Conservation (phyloP, 495 filamentous ascomycete genomes). For the Pyrenopolyporus hunteri region DNA sequence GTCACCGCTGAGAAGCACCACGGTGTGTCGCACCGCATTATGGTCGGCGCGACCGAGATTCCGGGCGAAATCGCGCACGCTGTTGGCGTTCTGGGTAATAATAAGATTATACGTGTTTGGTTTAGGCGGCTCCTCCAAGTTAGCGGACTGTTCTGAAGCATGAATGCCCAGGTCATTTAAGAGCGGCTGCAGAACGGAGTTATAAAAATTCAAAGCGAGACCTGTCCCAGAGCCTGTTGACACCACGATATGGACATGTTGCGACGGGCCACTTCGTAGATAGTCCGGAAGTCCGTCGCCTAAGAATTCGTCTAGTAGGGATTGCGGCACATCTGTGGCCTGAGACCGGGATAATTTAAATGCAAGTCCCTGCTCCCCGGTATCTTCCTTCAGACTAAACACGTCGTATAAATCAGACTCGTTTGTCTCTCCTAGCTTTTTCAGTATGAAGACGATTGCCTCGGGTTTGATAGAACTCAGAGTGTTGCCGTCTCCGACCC, state of each 20-base stretch:
- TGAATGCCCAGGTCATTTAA: constrained; percentile 49
- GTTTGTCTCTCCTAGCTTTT: not conserved
- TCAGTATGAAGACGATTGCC: constrained; percentile 45
- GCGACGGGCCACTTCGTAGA: constrained; percentile 37
- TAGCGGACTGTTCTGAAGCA: not conserved
- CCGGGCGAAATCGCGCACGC: constrained; percentile 65
- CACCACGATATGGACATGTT: constrained; percentile 67
- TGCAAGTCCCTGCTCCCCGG: constrained; percentile 23
- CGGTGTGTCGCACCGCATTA: constrained; percentile 47
- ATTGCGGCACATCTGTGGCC: constrained; percentile 39
- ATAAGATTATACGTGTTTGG: constrained; percentile 52
- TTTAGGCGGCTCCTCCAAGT: constrained; percentile 11
- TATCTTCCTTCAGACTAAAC: constrained; percentile 44
- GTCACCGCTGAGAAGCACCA: constrained; percentile 85
- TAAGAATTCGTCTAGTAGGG: constrained; percentile 40
- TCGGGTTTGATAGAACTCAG: constrained; percentile 37
- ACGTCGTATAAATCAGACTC: constrained; percentile 37
- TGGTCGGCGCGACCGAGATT: constrained; percentile 49
- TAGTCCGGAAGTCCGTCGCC: constrained; percentile 43
- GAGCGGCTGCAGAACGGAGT: constrained; percentile 62
- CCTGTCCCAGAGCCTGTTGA: constrained; percentile 76
- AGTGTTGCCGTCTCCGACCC: not conserved
- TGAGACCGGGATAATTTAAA: constrained; percentile 40
- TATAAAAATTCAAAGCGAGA: constrained; percentile 61
- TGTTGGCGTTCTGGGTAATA: constrained; percentile 64